Evolutionary conservation across 257 asterid species (phyloP).

Genomic region (Cynanchum wilfordii): DNA sequence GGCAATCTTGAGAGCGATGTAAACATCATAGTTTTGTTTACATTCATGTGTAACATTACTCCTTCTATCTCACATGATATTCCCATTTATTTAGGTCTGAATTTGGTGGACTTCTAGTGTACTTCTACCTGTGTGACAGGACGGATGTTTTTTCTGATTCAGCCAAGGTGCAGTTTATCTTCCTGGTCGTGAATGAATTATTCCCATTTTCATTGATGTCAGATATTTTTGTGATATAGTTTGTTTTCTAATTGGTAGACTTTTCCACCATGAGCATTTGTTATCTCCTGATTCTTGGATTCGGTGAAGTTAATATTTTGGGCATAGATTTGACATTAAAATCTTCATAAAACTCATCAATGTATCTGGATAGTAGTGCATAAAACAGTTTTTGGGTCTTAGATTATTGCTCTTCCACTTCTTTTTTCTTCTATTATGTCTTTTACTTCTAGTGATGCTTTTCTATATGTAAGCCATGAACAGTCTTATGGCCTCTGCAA

Average conservation of each 20-base stretch:
- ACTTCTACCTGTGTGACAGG: conserved; percentile 85
- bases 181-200: neutral
- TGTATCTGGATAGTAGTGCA: neutral
- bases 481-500: neutral
- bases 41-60: conserved; percentile 1
- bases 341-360: neutral
- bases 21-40: conserved; percentile 16
- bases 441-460: neutral
- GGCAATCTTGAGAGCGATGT: conserved; percentile 43
- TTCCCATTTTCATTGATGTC: neutral
- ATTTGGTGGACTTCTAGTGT: conserved; percentile 77
- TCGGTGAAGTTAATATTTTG: neutral
- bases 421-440: neutral
- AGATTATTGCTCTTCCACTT: neutral
- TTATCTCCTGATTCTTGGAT: neutral
- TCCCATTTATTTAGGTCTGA: conserved; percentile 66
- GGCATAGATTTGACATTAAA: neutral
- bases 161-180: conserved; percentile 50
- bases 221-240: neutral
- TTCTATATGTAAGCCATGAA: neutral
- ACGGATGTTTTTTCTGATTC: conserved; percentile 80
- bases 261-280: neutral
- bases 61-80: conserved; percentile 18
- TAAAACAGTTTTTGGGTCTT: neutral
- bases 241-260: neutral